Base-by-base conservation (phyloP, 768 basidiomycete genomes). In the Amanita fuliginea region DNA sequence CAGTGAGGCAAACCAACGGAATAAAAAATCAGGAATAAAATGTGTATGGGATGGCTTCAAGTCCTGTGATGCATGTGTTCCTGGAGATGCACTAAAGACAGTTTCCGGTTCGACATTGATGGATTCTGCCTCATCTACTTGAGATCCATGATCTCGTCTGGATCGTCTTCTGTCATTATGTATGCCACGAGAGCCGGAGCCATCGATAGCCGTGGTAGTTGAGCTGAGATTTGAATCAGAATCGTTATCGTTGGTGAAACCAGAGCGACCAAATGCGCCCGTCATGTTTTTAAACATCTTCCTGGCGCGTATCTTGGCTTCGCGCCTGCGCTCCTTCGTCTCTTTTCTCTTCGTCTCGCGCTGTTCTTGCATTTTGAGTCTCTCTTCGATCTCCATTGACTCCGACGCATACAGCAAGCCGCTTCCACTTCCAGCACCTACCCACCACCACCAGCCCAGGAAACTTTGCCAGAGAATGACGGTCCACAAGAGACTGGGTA, bases 371-470 rank as follows among this genome's bases (percentile, higher is more conserved):
- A 66, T 67, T 22, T 60, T 53, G 41, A 83, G 62, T 49, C 79
- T 72, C 49, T 87, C 83, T 57, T 86, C 81, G 43, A 88, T 72
- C 54, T 85, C 83, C 5, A 66, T 66, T 28, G 67, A 61, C n/a
- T 85, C 83, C 7, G 67, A 67, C 28, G 66, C 62, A n/a, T 61
- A 60, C 26, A 57, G 76, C 30, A 70, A 54, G 5, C 67, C 66
- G 24, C 82, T 74, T 7, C 83, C 87, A 72, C 86, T 89, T 4
- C 91, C 86, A 2, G 86, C 80, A n/a, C 93, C 93, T 11, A 92
- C 91, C 92, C 92, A 97, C 93, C 93, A 97, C 93, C 93, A 97
- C 90, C 91, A 97, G 0, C 89, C 92, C 18, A 96, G 66, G 65
- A 94, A 95, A 64, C 81, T 90, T 72, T 99, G 96, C 96, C 96